phyloP scores from a whole-genome alignment of 1,139 yeast species.

The Blastobotrys niveus region DNA sequence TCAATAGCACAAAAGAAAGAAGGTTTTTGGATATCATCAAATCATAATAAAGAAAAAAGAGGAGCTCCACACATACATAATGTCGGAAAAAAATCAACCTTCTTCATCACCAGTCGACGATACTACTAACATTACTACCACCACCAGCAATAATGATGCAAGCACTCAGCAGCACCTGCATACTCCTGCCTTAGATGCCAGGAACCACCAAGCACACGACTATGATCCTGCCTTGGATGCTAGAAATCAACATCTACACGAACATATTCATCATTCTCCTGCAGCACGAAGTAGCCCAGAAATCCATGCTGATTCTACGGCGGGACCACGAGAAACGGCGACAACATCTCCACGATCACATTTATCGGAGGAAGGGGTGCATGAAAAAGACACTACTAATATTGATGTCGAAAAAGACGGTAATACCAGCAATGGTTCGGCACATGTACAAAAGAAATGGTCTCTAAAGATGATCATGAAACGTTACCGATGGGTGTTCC shows the following conservation, averaged over 20 bases:
- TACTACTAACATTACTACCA: no score
- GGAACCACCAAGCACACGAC: background rate
- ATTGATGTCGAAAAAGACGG: slow-evolving; percentile 17
- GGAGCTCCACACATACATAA: no score
- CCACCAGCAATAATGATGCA: no score
- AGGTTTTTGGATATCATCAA: no score
- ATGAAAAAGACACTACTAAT: slow-evolving; percentile 15
- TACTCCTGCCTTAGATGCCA: background rate
- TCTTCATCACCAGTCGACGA: no score
- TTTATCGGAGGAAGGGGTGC: slow-evolving; percentile 13
- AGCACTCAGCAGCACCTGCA: no score
- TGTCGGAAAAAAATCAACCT: no score
- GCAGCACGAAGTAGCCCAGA: slow-evolving; percentile 23
- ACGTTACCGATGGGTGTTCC: slow-evolving; percentile 27
- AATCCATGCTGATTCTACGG: slow-evolving; percentile 26
- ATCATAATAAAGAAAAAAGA: no score
- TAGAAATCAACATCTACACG: slow-evolving; percentile 29
- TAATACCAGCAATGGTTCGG: background rate
- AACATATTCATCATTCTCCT: slow-evolving; percentile 26
- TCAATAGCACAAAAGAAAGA: no score
- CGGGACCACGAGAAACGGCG: slow-evolving; percentile 23
- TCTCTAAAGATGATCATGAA: slow-evolving; percentile 12
- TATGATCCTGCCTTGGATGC: slow-evolving; percentile 31
- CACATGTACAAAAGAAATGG: slow-evolving; percentile 8
- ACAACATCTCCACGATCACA: slow-evolving; percentile 9